A percentile compares a stretch with the other conserved stretches of the same genome.
These are phyloP conservation scores for Phanerochaete sordida DNA, from an alignment of 768 basidiomycete species.

Conservation along the genomic window DNA sequence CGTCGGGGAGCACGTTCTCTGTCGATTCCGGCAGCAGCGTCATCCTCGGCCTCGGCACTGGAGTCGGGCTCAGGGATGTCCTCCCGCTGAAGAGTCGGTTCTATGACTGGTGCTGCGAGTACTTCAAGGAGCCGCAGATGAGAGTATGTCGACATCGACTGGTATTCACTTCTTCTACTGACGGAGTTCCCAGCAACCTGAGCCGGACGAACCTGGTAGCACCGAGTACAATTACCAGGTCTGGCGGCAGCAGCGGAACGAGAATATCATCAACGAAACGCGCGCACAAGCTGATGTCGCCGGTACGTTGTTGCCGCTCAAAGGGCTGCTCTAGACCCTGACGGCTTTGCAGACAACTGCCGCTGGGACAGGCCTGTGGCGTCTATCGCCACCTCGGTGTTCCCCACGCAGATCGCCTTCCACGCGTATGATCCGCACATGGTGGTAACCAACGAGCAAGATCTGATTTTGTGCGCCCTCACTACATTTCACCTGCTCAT, in stretches of 20 bases:
- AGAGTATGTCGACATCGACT: slow-evolving; percentile 49
- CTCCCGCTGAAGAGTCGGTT: slow-evolving; percentile 88
- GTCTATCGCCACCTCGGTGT: slow-evolving; percentile 53
- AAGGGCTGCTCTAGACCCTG: not conserved
- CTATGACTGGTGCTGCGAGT: slow-evolving; percentile 96
- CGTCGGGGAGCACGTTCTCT: slow-evolving; percentile 75
- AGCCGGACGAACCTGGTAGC: slow-evolving; percentile 94
- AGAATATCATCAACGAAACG: slow-evolving; percentile 70
- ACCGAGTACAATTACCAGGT: slow-evolving; percentile 92
- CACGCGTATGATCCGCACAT: slow-evolving; percentile 92
- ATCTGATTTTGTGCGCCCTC: slow-evolving; percentile 73
- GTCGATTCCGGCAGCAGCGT: slow-evolving; percentile 69
- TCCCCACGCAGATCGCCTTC: slow-evolving; percentile 78
- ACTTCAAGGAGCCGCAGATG: slow-evolving; percentile 99
- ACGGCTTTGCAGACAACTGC: slow-evolving; percentile 42
- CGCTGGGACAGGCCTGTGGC: slow-evolving; percentile 74
- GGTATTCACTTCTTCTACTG: not conserved
- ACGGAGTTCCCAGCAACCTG: slow-evolving; percentile 65
- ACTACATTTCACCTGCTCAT: not conserved
- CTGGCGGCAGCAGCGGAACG: slow-evolving; percentile 91
- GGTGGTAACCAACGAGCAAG: slow-evolving; percentile 78
- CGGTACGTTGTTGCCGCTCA: slow-evolving; percentile 42
- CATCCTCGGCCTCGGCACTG: slow-evolving; percentile 75
- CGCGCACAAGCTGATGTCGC: slow-evolving; percentile 67
- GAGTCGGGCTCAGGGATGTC: slow-evolving; percentile 76